Conservation (phyloP, 345 rosid genomes). For the Pseudoturritis turrita region DNA sequence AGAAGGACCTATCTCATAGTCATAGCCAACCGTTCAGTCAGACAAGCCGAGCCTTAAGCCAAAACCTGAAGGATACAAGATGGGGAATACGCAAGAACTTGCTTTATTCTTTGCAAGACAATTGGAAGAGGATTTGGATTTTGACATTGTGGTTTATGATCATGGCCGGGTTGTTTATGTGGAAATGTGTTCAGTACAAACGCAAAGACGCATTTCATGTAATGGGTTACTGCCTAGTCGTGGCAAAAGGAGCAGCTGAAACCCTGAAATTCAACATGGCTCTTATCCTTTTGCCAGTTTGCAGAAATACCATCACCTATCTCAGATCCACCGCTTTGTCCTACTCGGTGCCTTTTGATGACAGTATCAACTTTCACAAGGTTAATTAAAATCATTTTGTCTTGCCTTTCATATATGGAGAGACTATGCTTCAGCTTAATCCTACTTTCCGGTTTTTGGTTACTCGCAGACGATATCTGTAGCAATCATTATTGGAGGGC, state of each 20-base stretch:
- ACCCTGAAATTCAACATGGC: constrained; percentile 95
- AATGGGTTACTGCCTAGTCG: constrained; percentile 86
- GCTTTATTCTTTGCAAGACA: constrained; percentile 62
- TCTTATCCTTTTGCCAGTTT: constrained; percentile 82
- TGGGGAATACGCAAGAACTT: constrained; percentile 42
- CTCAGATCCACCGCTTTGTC: constrained; percentile 79
- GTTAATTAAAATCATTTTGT: constrained; percentile 30
- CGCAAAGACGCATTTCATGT: constrained; percentile 55
- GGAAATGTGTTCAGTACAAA: constrained; percentile 80
- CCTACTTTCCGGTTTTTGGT: neutral
- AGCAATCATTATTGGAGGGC: constrained; percentile 44
- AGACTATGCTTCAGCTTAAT: neutral
- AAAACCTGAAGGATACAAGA: constrained; percentile 66
- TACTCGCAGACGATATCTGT: constrained; percentile 16
- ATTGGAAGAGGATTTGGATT: constrained; percentile 89
- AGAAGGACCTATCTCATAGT: constrained; percentile 77
- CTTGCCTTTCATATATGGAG: neutral
- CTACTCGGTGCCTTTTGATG: constrained; percentile 72
- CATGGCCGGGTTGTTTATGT: constrained; percentile 65
- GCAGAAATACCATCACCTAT: constrained; percentile 83
- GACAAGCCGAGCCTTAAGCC: constrained; percentile 93
- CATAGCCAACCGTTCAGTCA: constrained; percentile 88
- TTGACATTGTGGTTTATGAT: constrained; percentile 64
- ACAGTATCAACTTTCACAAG: constrained; percentile 93
- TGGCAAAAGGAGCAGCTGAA: constrained; percentile 94